Evolutionary conservation across 1,284 basidiomycete genomes (phyloP).

Genomic region (Ceratobasidium sp.): DNA sequence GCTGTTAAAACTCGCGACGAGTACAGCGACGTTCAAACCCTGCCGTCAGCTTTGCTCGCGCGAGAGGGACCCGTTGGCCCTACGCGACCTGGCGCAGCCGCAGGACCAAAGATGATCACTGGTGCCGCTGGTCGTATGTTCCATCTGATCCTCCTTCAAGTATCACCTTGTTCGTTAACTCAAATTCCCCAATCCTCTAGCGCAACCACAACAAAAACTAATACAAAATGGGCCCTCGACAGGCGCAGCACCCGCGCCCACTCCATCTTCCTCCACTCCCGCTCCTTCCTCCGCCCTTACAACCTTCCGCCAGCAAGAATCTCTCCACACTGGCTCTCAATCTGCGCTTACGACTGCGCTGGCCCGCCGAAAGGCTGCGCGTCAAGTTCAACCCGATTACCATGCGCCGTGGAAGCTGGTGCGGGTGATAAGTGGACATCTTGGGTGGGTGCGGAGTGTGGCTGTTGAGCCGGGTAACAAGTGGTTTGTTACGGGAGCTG

Average conservation of each 20-base stretch:
- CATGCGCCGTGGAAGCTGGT: constrained; percentile 97
- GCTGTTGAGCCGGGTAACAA: constrained; percentile 98
- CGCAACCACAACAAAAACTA: constrained; percentile 43
- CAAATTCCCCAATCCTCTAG: constrained; percentile 5
- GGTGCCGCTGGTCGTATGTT: constrained; percentile 74
- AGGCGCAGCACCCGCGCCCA: constrained; percentile 18
- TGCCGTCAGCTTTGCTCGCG: constrained; percentile 82
- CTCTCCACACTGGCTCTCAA: constrained; percentile 62
- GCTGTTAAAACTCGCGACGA: constrained; percentile 85
- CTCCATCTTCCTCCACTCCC: background rate
- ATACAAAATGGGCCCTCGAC: constrained; percentile 46
- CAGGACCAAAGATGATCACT: constrained; percentile 72
- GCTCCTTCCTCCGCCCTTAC: constrained; percentile 62
- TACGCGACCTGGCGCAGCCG: constrained; percentile 66
- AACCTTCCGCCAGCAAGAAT: constrained; percentile 67
- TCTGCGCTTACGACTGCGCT: constrained; percentile 84
- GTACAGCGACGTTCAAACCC: constrained; percentile 85
- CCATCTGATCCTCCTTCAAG: constrained; percentile 36
- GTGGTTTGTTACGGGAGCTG: constrained; percentile 98
- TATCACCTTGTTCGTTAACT: constrained; percentile 11
- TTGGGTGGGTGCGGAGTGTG: constrained; percentile 97
- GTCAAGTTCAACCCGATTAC: constrained; percentile 92
- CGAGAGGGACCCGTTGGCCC: constrained; percentile 87
- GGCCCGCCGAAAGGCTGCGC: constrained; percentile 87
- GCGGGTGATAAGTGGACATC: constrained; percentile 96